Evolutionary conservation across 1,284 basidiomycete species (phyloP).

Genomic region (Puccinia hordei): DNA sequence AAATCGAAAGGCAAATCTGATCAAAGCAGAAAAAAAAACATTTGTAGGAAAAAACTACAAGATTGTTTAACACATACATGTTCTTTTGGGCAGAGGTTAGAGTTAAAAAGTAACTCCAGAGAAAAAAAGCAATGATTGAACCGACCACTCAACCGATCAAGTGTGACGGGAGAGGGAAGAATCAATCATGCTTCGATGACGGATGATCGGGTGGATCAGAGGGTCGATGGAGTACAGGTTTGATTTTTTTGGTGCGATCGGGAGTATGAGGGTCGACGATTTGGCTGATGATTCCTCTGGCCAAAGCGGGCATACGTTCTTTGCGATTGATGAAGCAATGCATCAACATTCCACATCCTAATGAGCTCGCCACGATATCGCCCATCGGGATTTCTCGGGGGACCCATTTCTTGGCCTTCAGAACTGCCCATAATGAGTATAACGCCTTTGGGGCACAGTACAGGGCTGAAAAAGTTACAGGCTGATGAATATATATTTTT

Average conservation of each 20-base stretch:
- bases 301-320: slow-evolving; percentile 35
- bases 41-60: too few relatives aligned
- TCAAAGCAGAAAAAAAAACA: too few relatives aligned
- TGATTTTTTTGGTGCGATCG: not conserved
- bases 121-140: too few relatives aligned
- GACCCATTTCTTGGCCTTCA: slow-evolving; percentile 19
- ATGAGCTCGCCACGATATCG: slow-evolving; percentile 31
- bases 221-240: not conserved
- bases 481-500: too few relatives aligned
- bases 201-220: too few relatives aligned
- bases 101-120: too few relatives aligned
- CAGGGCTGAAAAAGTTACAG: slow-evolving; percentile 8
- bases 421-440: slow-evolving; percentile 34
- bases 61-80: too few relatives aligned
- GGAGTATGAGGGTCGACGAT: slow-evolving; percentile 38
- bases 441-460: slow-evolving; percentile 50
- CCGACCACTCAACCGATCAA: too few relatives aligned
- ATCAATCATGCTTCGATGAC: too few relatives aligned
- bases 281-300: slow-evolving; percentile 39
- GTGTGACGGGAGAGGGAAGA: too few relatives aligned
- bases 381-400: slow-evolving; percentile 1
- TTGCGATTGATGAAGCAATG: slow-evolving; percentile 38
- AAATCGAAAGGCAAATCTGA: too few relatives aligned
- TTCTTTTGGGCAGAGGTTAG: too few relatives aligned
- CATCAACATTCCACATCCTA: slow-evolving; percentile 47